Conservation (phyloP, 1,284 basidiomycete species). For the Trametes versicolor region DNA sequence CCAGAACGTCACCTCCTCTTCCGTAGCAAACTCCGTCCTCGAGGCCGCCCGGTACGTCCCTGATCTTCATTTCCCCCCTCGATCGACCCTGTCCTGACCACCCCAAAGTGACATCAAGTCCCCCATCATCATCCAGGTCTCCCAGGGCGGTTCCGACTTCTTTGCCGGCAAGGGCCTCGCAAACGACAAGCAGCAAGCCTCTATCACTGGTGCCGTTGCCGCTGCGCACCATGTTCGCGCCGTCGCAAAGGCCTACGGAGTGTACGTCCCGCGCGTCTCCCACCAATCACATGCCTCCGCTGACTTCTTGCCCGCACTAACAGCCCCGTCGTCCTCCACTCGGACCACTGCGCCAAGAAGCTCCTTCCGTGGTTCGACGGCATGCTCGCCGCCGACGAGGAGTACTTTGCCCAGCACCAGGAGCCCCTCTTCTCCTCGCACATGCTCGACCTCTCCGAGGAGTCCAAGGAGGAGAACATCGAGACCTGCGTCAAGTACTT, state of each 20-base stretch:
- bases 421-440: constrained; percentile 98
- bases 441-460: constrained; percentile 99
- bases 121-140: constrained; percentile 98
- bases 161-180: constrained; percentile 97
- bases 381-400: constrained; percentile 98
- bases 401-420: constrained; percentile 89
- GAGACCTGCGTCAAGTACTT: constrained; percentile 95
- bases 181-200: constrained; percentile 98
- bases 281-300: constrained; percentile 19
- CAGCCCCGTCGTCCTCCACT: constrained; percentile 97
- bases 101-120: constrained; percentile 83
- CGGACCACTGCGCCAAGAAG: constrained; percentile 99
- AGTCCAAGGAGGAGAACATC: constrained; percentile 98
- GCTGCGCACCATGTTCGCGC: constrained; percentile 94
- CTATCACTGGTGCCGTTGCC: constrained; percentile 90
- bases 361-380: constrained; percentile 99
- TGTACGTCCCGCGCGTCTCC: constrained; percentile 63
- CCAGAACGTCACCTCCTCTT: constrained; percentile 89
- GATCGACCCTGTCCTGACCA: constrained; percentile 8
- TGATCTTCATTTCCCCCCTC: constrained; percentile 5
- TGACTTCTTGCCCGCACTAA: constrained; percentile 2
- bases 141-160: constrained; percentile 96
- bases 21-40: constrained; percentile 86
- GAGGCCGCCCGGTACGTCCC: constrained; percentile 82
- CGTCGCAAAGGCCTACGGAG: constrained; percentile 90